A percentile compares a stretch with the other conserved stretches of the same genome.
Conservation (phyloP, 768 basidiomycete species). For the Gymnopilus dilepis region DNA sequence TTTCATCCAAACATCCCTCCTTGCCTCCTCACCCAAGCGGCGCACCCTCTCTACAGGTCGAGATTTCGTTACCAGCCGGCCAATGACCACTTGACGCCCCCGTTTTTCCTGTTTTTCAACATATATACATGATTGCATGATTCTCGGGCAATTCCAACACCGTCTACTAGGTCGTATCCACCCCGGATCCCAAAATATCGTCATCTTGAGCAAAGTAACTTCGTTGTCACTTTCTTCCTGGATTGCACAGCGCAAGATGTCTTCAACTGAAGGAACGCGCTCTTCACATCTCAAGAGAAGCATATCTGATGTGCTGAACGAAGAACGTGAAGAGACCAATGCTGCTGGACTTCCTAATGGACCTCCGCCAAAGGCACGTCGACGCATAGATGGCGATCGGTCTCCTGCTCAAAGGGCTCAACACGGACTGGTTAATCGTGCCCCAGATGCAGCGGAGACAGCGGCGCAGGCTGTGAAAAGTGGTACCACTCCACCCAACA, state of each 20-base stretch:
- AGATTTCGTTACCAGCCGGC: background rate
- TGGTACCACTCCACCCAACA: background rate
- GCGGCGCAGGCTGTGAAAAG: background rate
- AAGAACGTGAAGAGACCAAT: background rate
- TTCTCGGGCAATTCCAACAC: no score
- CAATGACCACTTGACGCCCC: background rate
- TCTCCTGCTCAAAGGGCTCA: background rate
- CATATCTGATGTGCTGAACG: conserved; percentile 8
- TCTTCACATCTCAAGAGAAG: conserved; percentile 8
- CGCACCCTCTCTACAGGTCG: no score
- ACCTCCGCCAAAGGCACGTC: conserved; percentile 5
- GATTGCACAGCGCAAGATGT: background rate
- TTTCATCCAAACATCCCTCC: no score
- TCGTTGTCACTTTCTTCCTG: background rate
- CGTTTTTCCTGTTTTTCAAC: background rate
- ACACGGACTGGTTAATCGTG: background rate
- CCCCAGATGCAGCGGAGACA: background rate
- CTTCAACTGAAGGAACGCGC: background rate
- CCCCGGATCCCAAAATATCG: no score
- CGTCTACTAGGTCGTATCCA: background rate
- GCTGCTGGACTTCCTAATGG: background rate
- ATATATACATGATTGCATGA: background rate
- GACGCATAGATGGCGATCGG: background rate
- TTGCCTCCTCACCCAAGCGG: no score
- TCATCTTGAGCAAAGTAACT: no score